Percentiles rank a stretch among this genome's conserved stretches.
phyloP scores from a whole-genome alignment of 768 basidiomycete genomes.

The Phaeotremella fagi region DNA sequence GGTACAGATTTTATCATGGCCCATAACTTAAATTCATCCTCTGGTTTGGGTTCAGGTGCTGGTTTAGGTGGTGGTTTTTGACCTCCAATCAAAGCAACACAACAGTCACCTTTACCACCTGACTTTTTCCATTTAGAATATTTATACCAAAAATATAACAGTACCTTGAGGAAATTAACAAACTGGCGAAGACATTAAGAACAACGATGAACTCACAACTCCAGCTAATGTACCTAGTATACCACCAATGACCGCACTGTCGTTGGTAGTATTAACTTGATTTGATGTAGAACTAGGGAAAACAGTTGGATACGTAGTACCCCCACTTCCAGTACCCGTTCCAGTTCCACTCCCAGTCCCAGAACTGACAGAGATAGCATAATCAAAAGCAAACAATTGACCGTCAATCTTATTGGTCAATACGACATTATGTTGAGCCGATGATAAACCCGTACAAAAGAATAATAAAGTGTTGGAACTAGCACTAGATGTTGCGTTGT shows the following conservation, averaged over 20 bases:
- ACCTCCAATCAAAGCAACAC: constrained; percentile 22
- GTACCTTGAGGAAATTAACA: constrained; percentile 8
- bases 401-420: constrained; percentile 30
- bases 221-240: constrained; percentile 19
- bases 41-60: constrained; percentile 5
- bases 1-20: constrained; percentile 33
- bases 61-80: constrained; percentile 1
- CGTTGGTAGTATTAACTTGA: neutral
- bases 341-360: neutral
- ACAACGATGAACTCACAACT: constrained; percentile 8
- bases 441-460: constrained; percentile 8
- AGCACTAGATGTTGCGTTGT: constrained; percentile 22
- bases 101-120: constrained; percentile 30
- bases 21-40: constrained; percentile 29
- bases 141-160: constrained; percentile 19
- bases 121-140: constrained; percentile 23
- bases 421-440: constrained; percentile 11
- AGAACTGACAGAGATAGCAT: constrained; percentile 15
- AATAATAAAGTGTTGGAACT: constrained; percentile 30
- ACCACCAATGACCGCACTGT: constrained; percentile 19
- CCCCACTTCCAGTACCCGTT: neutral
- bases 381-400: constrained; percentile 30
- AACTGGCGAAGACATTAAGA: neutral
- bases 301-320: neutral
- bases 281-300: neutral